Conservation (phyloP, 257 asterid genomes). For the Coffea eugenioides region DNA sequence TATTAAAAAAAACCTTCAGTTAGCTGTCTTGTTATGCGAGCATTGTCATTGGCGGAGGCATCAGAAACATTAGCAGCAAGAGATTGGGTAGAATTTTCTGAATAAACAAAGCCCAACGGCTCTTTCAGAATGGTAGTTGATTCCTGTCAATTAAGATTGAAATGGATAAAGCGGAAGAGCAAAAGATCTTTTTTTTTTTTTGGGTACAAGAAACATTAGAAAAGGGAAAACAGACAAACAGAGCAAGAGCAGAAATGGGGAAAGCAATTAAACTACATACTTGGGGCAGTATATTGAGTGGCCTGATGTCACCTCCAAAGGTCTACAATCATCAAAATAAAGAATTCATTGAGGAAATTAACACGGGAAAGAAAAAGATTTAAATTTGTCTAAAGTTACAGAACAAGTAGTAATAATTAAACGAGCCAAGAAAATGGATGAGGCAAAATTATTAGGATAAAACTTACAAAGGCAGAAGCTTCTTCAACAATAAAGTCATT, state of each 20-base stretch:
- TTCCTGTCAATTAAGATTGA: constrained; percentile 46
- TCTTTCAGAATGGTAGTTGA: constrained; percentile 52
- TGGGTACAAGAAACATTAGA: too few species aligned
- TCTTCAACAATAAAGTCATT: constrained; percentile 59
- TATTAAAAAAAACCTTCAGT: constrained; percentile 55
- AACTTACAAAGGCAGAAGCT: constrained; percentile 72
- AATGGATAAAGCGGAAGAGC: constrained; percentile 21
- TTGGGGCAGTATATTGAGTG: constrained; percentile 72
- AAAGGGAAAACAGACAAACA: background rate
- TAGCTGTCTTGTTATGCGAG: constrained; percentile 67
- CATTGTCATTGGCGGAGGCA: constrained; percentile 39
- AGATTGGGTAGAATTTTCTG: constrained; percentile 42
- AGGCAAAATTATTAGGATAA: background rate
- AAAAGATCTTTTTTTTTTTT: constrained; percentile 20
- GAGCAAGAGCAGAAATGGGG: constrained; percentile 10
- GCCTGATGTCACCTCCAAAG: constrained; percentile 68
- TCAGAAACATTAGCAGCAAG: constrained; percentile 35
- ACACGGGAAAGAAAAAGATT: background rate
- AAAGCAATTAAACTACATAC: constrained; percentile 29
- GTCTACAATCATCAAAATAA: constrained; percentile 34
- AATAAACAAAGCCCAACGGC: constrained; percentile 59
- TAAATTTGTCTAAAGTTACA: background rate
- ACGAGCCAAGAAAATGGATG: background rate
- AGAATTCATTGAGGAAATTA: constrained; percentile 18
- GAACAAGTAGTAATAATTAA: background rate